These are phyloP conservation scores for Roridomyces roridus DNA, from an alignment of 768 basidiomycete species.

Conservation along the genomic window DNA sequence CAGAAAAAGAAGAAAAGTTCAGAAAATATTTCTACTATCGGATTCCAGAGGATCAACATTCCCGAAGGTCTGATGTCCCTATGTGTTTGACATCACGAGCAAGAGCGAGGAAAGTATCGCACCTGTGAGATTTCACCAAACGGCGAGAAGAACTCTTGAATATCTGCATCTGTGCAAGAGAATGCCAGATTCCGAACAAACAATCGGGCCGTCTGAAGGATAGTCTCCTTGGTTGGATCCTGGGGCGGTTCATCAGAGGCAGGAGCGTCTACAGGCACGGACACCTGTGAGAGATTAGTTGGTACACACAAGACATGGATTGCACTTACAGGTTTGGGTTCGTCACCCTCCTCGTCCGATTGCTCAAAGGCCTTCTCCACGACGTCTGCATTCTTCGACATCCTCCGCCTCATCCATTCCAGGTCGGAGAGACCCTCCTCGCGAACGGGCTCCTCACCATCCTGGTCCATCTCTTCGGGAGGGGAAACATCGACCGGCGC, in stretches of 20 bases:
- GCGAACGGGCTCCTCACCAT: constrained; percentile 26
- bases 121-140: constrained; percentile 85
- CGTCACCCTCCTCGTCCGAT: constrained; percentile 59
- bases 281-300: neutral
- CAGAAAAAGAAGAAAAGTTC: constrained; percentile 36
- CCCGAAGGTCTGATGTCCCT: constrained; percentile 74
- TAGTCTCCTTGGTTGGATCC: constrained; percentile 55
- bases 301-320: neutral
- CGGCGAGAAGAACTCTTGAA: constrained; percentile 64
- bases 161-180: constrained; percentile 75
- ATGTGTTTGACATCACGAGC: constrained; percentile 52
- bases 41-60: constrained; percentile 66
- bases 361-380: constrained; percentile 64
- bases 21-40: constrained; percentile 65
- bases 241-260: constrained; percentile 27
- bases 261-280: constrained; percentile 12
- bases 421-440: constrained; percentile 63
- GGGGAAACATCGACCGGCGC: constrained; percentile 3
- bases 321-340: constrained; percentile 13
- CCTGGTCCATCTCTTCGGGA: constrained; percentile 27
- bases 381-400: constrained; percentile 52
- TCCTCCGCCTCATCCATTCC: constrained; percentile 77
- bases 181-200: constrained; percentile 97
- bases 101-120: constrained; percentile 31
- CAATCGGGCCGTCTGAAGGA: constrained; percentile 77